Conservation (phyloP, 164 flowering plant species). For the Kingdonia uniflora region DNA sequence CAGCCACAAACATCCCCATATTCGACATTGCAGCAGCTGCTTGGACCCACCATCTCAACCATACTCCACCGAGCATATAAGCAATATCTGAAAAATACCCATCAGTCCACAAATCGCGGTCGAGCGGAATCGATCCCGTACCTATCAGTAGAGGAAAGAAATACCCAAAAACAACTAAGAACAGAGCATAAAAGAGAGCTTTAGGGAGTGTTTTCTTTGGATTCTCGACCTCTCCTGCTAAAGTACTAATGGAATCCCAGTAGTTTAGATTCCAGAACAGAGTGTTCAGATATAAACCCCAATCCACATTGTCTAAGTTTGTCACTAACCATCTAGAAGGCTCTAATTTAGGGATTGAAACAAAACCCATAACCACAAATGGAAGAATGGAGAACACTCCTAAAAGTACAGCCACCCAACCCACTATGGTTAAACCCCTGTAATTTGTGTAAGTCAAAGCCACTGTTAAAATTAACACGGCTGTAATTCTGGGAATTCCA, state of each 20-base stretch:
- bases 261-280: conserved; percentile 14
- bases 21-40: conserved; percentile 8
- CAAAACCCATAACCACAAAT: conserved; percentile 9
- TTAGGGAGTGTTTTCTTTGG: conserved; percentile 9
- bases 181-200: conserved; percentile 5
- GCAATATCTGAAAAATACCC: conserved; percentile 13
- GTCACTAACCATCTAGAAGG: conserved; percentile 11
- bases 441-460: conserved; percentile 10
- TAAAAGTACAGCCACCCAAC: conserved; percentile 9
- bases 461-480: conserved; percentile 3
- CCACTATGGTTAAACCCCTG: conserved; percentile 10
- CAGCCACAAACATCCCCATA: conserved; percentile 14
- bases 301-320: conserved; percentile 6
- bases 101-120: conserved; percentile 8
- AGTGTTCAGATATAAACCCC: conserved; percentile 13
- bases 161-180: conserved; percentile 3
- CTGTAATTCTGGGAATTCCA: conserved; percentile 4
- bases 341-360: conserved; percentile 8
- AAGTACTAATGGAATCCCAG: conserved; percentile 13
- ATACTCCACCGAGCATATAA: conserved; percentile 7
- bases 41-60: conserved; percentile 11
- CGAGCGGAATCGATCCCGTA: conserved; percentile 8
- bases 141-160: conserved; percentile 4
- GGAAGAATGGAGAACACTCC: conserved; percentile 10
- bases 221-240: conserved; percentile 13